Evolutionary conservation across 2,329 filamentous ascomycete species (phyloP).

Genomic region (Calonectria leucothoes): DNA sequence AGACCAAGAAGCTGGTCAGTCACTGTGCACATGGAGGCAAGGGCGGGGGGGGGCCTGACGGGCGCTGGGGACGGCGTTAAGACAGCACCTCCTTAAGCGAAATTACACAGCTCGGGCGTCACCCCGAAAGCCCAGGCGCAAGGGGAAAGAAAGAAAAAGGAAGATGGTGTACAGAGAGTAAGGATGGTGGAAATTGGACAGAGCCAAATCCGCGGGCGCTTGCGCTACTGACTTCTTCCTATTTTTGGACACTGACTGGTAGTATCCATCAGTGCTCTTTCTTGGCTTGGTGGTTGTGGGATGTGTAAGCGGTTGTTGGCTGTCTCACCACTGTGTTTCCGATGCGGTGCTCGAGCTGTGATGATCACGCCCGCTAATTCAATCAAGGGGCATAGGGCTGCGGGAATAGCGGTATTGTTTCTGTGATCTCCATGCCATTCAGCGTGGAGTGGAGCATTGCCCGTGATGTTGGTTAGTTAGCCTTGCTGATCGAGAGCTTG

Average conservation of each 20-base stretch:
- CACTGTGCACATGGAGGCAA: conserved; percentile 8
- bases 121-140: not conserved
- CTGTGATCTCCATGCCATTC: not conserved
- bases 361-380: not conserved
- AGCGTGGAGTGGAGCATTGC: not conserved
- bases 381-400: not conserved
- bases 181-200: conserved; percentile 4
- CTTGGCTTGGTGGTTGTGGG: too few relatives aligned
- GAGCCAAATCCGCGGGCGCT: not conserved
- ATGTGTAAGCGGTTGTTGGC: not conserved
- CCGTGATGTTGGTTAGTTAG: not conserved
- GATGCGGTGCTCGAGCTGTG: not conserved
- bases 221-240: not conserved
- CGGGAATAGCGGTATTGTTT: not conserved
- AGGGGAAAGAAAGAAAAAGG: not conserved
- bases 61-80: conserved; percentile 24
- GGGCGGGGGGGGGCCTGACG: conserved; percentile 11
- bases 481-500: not conserved
- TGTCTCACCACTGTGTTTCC: not conserved
- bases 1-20: not conserved
- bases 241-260: not conserved
- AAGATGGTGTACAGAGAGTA: not conserved
- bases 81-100: conserved; percentile 22
- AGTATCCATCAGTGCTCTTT: not conserved
- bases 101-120: conserved; percentile 23